Evolutionary conservation across 2,329 filamentous ascomycete species (phyloP).

Genomic region (Scolecobasidium constrictum): DNA sequence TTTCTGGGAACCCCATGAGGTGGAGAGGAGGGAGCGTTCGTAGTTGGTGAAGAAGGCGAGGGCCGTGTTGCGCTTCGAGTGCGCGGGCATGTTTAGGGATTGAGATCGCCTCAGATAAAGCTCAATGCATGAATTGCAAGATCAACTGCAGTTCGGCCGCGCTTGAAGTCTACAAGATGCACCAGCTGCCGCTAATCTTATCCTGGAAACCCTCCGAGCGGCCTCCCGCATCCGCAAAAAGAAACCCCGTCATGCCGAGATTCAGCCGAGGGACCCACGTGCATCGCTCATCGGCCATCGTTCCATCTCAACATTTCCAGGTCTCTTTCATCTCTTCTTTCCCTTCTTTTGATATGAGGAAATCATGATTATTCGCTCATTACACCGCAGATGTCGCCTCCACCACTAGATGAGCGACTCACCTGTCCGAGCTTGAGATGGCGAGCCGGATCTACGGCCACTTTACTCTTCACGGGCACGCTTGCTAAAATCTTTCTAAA

Average conservation of each 20-base stretch:
- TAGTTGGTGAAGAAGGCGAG: constrained; percentile 89
- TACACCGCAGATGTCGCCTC: too few relatives aligned
- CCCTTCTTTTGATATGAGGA: background rate
- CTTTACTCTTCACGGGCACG: constrained; percentile 63
- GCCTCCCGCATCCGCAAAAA: too few relatives aligned
- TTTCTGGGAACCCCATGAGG: constrained; percentile 68
- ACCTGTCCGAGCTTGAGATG: constrained; percentile 29
- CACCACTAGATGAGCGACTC: background rate
- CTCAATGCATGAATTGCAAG: background rate
- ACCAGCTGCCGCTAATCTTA: too few relatives aligned
- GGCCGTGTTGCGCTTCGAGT: constrained; percentile 75
- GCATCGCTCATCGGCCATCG: too few relatives aligned
- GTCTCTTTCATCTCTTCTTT: background rate
- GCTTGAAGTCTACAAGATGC: too few relatives aligned
- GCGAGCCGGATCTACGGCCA: constrained; percentile 60
- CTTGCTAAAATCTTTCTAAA: constrained; percentile 67
- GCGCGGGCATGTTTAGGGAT: background rate
- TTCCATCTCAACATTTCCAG: too few relatives aligned
- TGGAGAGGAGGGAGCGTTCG: constrained; percentile 73
- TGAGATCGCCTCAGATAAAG: too few relatives aligned
- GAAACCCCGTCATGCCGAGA: too few relatives aligned
- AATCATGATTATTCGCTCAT: too few relatives aligned
- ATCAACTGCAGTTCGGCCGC: constrained; percentile 1
- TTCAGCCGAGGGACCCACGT: too few relatives aligned
- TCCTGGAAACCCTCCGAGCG: background rate